Evolutionary conservation across 208 protist species (phyloP).

Genomic region (Crithidia bombi): DNA sequence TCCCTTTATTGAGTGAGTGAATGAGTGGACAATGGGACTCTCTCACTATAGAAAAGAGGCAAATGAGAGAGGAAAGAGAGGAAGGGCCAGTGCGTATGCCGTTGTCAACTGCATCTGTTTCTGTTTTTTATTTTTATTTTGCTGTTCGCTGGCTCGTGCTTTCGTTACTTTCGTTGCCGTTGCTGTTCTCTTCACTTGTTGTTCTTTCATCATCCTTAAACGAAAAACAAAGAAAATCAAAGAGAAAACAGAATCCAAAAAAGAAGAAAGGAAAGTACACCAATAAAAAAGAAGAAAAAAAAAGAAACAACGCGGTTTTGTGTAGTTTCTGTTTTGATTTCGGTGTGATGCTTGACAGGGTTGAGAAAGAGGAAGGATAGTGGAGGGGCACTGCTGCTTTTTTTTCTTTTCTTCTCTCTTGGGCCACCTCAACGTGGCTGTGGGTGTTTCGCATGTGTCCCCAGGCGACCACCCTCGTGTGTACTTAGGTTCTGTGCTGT

Average conservation of each 20-base stretch:
- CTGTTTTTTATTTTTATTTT: constrained; percentile 19
- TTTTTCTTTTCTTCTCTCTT: no score
- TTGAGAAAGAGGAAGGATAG: no score
- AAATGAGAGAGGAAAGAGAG: constrained; percentile 1
- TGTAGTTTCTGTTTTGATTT: no score
- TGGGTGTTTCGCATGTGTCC: no score
- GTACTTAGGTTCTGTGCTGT: no score
- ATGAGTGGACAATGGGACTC: neutral
- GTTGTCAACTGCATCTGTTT: constrained; percentile 1
- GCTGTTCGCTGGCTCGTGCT: neutral
- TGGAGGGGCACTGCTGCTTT: no score
- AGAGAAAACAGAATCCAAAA: neutral
- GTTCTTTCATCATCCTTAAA: neutral
- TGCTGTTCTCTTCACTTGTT: constrained; percentile 7
- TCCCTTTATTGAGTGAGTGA: no score
- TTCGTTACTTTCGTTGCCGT: neutral
- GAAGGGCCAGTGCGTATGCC: no score
- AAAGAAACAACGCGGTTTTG: neutral
- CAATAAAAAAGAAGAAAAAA: no score
- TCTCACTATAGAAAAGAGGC: neutral
- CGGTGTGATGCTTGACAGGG: no score
- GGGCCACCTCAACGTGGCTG: no score
- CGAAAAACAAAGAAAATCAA: constrained; percentile 16
- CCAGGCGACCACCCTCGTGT: no score
- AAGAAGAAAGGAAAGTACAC: neutral